A percentile compares a stretch with the other conserved stretches of the same genome.
Conservation (phyloP, 2,329 filamentous ascomycete genomes). For the Chaetomiaceae sp. region DNA sequence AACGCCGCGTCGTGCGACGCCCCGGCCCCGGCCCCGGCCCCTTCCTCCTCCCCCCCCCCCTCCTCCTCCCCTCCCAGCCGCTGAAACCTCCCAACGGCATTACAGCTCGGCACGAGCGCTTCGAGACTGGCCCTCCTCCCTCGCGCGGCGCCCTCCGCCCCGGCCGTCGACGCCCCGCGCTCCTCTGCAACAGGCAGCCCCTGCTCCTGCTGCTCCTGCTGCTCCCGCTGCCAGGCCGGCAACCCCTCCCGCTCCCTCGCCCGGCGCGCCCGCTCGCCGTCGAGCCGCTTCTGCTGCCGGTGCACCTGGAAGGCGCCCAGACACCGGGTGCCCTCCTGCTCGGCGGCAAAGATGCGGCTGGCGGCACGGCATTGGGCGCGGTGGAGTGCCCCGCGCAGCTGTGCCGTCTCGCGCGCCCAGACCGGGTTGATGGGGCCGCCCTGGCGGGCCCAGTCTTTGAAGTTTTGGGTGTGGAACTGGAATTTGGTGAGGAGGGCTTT, state of each 20-base stretch:
- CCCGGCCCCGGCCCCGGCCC: too few relatives aligned
- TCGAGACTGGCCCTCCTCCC: slow-evolving; percentile 34
- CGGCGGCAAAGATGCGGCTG: slow-evolving; percentile 50
- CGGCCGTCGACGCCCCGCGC: background rate
- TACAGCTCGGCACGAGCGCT: slow-evolving; percentile 48
- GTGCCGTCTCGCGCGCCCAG: slow-evolving; percentile 52
- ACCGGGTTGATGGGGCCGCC: slow-evolving; percentile 53
- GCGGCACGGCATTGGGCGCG: slow-evolving; percentile 55
- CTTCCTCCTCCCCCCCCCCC: too few relatives aligned
- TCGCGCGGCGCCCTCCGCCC: background rate
- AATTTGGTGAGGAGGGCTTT: slow-evolving; percentile 43
- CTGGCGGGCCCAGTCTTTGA: slow-evolving; percentile 51
- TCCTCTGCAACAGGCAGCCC: background rate
- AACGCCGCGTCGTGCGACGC: slow-evolving; percentile 47
- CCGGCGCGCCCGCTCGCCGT: slow-evolving; percentile 29
- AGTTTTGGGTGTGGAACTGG: slow-evolving; percentile 44
- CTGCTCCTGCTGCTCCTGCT: slow-evolving; percentile 1
- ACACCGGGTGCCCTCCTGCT: slow-evolving; percentile 47
- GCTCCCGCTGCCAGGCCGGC: slow-evolving; percentile 27
- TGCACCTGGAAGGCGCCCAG: slow-evolving; percentile 54
- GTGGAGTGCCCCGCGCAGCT: slow-evolving; percentile 49
- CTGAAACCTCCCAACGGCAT: slow-evolving; percentile 51
- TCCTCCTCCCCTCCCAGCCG: too few relatives aligned
- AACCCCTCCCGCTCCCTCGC: slow-evolving; percentile 11
- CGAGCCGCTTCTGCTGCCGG: slow-evolving; percentile 42